Evolutionary conservation across 2,329 filamentous ascomycete genomes (phyloP).

Genomic region (Cytospora mali): DNA sequence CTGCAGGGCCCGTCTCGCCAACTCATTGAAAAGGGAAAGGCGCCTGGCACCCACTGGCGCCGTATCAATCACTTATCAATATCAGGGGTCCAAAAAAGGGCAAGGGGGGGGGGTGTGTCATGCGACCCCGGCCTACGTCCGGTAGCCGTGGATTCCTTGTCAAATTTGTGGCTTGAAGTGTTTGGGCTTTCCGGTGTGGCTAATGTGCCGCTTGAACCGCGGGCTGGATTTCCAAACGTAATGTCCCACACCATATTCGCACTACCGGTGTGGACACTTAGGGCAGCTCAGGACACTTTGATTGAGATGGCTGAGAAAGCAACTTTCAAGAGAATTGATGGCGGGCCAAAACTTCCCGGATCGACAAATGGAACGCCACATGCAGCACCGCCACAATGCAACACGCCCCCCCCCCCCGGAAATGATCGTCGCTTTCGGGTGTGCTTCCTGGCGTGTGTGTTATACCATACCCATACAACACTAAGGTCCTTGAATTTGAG

Average conservation of each 20-base stretch:
- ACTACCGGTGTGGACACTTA: accelerated
- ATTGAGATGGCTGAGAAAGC: too few relatives aligned
- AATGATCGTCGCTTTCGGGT: neutral
- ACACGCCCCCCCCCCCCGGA: neutral
- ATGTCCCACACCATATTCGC: too few relatives aligned
- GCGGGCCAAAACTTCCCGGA: too few relatives aligned
- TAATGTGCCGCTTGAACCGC: neutral
- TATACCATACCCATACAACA: too few relatives aligned
- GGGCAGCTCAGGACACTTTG: too few relatives aligned
- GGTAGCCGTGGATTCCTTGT: neutral
- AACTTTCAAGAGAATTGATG: too few relatives aligned
- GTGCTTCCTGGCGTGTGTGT: neutral
- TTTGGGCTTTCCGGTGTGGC: neutral
- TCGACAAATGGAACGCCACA: neutral
- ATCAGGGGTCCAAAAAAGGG: neutral
- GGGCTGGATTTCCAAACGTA: neutral
- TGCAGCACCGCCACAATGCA: neutral
- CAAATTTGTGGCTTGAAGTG: neutral
- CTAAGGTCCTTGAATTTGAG: neutral
- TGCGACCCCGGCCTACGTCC: neutral
- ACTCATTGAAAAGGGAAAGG: neutral
- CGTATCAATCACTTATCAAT: neutral
- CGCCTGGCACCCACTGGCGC: neutral
- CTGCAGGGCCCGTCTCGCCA: neutral
- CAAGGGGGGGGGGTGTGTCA: neutral